A percentile compares a stretch with the other conserved stretches of the same genome.
Evolutionary conservation across 495 filamentous ascomycete species (phyloP).

Genomic region (Neurospora sp.): DNA sequence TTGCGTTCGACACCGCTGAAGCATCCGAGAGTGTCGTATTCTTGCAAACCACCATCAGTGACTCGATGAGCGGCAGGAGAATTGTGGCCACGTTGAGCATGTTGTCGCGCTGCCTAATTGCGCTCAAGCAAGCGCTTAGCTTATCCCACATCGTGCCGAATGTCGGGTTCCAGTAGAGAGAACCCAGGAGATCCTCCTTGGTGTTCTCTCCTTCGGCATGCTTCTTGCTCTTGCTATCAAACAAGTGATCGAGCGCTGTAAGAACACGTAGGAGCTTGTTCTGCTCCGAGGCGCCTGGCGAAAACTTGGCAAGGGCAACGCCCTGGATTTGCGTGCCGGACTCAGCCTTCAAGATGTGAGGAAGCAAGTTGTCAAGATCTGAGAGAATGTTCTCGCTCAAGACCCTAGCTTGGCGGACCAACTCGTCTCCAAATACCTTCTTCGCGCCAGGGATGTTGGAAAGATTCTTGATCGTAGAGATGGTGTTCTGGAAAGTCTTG

Average conservation of each 20-base stretch:
- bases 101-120: constrained; percentile 83
- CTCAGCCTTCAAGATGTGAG: constrained; percentile 75
- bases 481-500: constrained; percentile 92
- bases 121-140: constrained; percentile 80
- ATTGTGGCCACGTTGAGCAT: constrained; percentile 96
- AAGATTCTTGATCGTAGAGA: constrained; percentile 95
- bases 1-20: constrained; percentile 7
- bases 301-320: constrained; percentile 88
- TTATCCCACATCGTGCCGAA: constrained; percentile 88
- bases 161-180: constrained; percentile 79
- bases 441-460: constrained; percentile 87
- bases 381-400: constrained; percentile 74
- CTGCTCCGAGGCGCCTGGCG: constrained; percentile 88
- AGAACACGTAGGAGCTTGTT: constrained; percentile 89
- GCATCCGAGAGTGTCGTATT: constrained; percentile 73
- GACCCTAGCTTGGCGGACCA: constrained; percentile 73
- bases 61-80: constrained; percentile 84
- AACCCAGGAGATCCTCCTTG: constrained; percentile 74
- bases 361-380: constrained; percentile 78
- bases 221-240: constrained; percentile 59
- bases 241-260: constrained; percentile 91
- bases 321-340: constrained; percentile 92
- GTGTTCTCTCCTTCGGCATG: constrained; percentile 46
- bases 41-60: constrained; percentile 98
- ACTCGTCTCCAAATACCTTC: constrained; percentile 79